Evolutionary conservation across 1,139 yeast species (phyloP).

Genomic region (Yamadazyma dushanensis): DNA sequence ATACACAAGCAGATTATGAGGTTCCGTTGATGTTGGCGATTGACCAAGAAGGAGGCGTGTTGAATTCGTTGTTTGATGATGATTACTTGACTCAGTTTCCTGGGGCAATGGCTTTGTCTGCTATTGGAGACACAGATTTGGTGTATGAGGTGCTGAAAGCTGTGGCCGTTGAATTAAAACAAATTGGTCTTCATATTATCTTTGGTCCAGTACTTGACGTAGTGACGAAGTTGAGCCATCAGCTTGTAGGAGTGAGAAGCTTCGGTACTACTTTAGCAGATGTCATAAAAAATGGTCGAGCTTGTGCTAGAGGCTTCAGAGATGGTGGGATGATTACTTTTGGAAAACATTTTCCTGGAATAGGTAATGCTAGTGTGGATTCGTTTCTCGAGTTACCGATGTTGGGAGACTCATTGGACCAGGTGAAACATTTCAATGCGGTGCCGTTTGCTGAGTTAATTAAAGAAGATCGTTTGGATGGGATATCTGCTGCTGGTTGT

Average conservation of each 20-base stretch:
- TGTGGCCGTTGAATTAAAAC: slow-evolving; percentile 51
- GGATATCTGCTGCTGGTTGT: slow-evolving; percentile 65
- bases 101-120: slow-evolving; percentile 65
- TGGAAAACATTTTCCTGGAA: slow-evolving; percentile 70
- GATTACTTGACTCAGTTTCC: slow-evolving; percentile 59
- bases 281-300: slow-evolving; percentile 55
- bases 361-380: slow-evolving; percentile 63
- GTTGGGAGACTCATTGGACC: slow-evolving; percentile 57
- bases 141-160: slow-evolving; percentile 59
- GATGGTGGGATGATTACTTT: slow-evolving; percentile 58
- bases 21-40: slow-evolving; percentile 71
- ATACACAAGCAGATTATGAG: slow-evolving; percentile 48
- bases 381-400: slow-evolving; percentile 58
- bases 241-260: slow-evolving; percentile 61
- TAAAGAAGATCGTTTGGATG: slow-evolving; percentile 51
- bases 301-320: slow-evolving; percentile 55
- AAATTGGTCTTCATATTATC: slow-evolving; percentile 57
- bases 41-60: slow-evolving; percentile 80
- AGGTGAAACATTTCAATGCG: slow-evolving; percentile 50
- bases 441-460: slow-evolving; percentile 56
- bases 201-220: slow-evolving; percentile 69
- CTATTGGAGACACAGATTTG: slow-evolving; percentile 51
- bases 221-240: slow-evolving; percentile 56
- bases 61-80: slow-evolving; percentile 57
- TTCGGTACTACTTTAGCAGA: slow-evolving; percentile 64